Evolutionary conservation across 805 yeast genomes (phyloP).

Genomic region (Yamadazyma sp.): DNA sequence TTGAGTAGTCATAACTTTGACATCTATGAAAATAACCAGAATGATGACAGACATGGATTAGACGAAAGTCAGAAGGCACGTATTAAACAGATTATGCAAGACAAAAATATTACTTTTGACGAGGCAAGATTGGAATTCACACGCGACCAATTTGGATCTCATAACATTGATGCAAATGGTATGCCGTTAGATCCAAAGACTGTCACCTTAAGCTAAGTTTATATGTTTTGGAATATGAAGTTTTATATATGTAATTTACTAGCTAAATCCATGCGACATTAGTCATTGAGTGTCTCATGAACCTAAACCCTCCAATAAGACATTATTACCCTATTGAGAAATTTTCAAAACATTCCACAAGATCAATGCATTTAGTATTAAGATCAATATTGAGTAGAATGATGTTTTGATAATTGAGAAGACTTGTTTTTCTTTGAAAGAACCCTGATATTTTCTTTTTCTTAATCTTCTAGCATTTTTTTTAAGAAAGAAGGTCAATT

Average conservation of each 20-base stretch:
- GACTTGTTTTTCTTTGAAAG: no score
- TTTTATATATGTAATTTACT: no score
- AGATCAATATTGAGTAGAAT: background rate
- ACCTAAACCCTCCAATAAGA: no score
- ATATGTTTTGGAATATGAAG: no score
- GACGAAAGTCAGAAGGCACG: slow-evolving; percentile 50
- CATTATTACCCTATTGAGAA: background rate
- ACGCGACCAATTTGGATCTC: slow-evolving; percentile 40
- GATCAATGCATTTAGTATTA: background rate
- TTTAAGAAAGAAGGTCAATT: no score
- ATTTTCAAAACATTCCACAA: background rate
- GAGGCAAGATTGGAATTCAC: slow-evolving; percentile 61
- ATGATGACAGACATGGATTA: slow-evolving; percentile 62
- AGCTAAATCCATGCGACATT: no score
- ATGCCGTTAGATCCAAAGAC: slow-evolving; percentile 65
- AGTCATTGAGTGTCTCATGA: no score
- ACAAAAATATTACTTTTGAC: slow-evolving; percentile 54
- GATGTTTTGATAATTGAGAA: background rate
- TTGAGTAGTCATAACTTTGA: slow-evolving; percentile 59
- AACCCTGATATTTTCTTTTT: no score
- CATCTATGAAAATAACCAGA: slow-evolving; percentile 38
- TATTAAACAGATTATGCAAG: slow-evolving; percentile 54
- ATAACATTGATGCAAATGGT: slow-evolving; percentile 64
- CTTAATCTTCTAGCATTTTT: no score
- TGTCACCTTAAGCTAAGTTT: slow-evolving; percentile 33